Evolutionary conservation across 805 yeast species (phyloP).

Genomic region (Wickerhamomyces pijperi): DNA sequence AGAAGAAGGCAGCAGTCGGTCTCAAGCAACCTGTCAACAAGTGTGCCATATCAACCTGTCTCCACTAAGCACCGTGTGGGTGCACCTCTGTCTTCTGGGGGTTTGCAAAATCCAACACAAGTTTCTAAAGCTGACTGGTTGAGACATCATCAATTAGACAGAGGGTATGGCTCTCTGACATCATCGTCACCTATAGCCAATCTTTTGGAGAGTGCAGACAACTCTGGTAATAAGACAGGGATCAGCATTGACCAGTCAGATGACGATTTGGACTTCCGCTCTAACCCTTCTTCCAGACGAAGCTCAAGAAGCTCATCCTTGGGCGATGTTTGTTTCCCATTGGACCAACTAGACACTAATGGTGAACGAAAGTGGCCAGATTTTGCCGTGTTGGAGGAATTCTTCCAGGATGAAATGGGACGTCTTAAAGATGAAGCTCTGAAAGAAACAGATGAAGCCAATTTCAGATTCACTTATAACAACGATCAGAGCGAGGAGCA

Average conservation of each 20-base stretch:
- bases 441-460: constrained; percentile 26
- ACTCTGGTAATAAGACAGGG: neutral
- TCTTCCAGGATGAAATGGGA: constrained; percentile 55
- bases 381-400: constrained; percentile 60
- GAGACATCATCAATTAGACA: neutral
- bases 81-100: neutral
- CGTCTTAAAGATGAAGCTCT: constrained; percentile 31
- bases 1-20: neutral
- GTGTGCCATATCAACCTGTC: neutral
- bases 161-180: constrained; percentile 1
- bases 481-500: constrained; percentile 8
- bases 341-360: constrained; percentile 22
- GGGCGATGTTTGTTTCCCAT: constrained; percentile 87
- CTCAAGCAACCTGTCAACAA: neutral
- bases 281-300: constrained; percentile 31
- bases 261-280: constrained; percentile 22
- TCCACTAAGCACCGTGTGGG: neutral
- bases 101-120: neutral
- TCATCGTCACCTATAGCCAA: constrained; percentile 2
- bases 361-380: constrained; percentile 68
- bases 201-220: constrained; percentile 2
- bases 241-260: constrained; percentile 7
- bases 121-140: too few species aligned
- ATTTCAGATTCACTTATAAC: constrained; percentile 23
- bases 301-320: constrained; percentile 55